Evolutionary conservation across 176 grass and related monocot species (phyloP).

Genomic region (Carex parvula): DNA sequence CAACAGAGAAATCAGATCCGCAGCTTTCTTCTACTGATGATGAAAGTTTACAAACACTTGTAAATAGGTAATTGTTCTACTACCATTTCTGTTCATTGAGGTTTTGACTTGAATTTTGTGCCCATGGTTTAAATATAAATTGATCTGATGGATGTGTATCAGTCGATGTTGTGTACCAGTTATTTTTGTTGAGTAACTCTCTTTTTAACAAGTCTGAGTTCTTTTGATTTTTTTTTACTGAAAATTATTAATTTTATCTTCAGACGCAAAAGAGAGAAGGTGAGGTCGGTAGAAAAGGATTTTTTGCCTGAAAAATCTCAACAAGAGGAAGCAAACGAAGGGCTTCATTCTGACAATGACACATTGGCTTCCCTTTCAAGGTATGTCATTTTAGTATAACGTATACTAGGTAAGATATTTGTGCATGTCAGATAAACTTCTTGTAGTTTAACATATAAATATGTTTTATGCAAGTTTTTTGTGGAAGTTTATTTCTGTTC

Average conservation of each 20-base stretch:
- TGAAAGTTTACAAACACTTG: constrained; percentile 60
- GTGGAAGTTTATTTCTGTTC: not conserved
- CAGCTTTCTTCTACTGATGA: constrained; percentile 28
- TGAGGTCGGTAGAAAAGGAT: constrained; percentile 31
- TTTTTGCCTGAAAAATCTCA: constrained; percentile 16
- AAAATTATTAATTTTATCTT: constrained; percentile 13
- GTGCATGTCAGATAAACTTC: not conserved
- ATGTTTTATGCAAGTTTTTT: not conserved
- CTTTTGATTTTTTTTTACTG: not conserved
- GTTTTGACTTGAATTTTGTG: constrained; percentile 22
- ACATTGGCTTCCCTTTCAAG: constrained; percentile 56
- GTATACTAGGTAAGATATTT: constrained; percentile 15
- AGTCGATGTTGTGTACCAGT: not conserved
- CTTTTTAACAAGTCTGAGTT: constrained; percentile 6
- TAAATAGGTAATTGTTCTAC: constrained; percentile 40
- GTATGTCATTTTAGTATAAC: constrained; percentile 42
- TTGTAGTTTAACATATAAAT: not conserved
- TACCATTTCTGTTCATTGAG: constrained; percentile 13
- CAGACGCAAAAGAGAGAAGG: constrained; percentile 35
- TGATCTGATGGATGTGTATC: not conserved
- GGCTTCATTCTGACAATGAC: constrained; percentile 44
- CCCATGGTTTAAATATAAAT: constrained; percentile 3
- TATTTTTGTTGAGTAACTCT: not conserved
- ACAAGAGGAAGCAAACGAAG: constrained; percentile 36
- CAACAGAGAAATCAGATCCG: constrained; percentile 29